Base-by-base conservation (phyloP, 805 yeast genomes). In the Pichia insulana region DNA sequence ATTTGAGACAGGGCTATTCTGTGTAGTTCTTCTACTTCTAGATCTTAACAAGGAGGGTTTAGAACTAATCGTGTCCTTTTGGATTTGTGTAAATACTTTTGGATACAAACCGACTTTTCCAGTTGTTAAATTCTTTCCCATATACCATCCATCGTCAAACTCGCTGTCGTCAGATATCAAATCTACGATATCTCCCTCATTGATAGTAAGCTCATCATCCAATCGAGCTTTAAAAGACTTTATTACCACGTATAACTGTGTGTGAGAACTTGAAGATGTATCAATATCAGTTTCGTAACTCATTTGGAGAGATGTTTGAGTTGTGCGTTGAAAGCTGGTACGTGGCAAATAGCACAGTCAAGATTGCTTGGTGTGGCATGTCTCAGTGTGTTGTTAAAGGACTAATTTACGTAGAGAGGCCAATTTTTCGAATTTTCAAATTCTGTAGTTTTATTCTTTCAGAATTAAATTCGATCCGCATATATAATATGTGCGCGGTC, bases 141-240 rank as follows among this genome's bases (percentile, higher is more conserved):
- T 83, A 57, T 82, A 92, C 99, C 99, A 92, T 15, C 97, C 97
- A 62, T 92, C 97, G 53, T 85, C 83, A 61, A 83, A 92, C 56
- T 86, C 96, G 48, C 81, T 75, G 63, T 92, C 98, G 62, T 88
- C 96, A 35, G 95, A 86, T 18, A 92, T 76, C 7, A 92, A 86
- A 59, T 87, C 94, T 44, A 92, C 71, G 47, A 76, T 79, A 58
- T 92, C 97, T 22, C 97, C 97, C 10, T 81, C 74, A 37, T 69
- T 72, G 51, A 92, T 70, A 37, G 80, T 76, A 32, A 92, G 68
- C 62, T 92, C 99, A 63, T 92, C 98, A 20, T 86, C 95, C 48
- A 89, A 68, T 40, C 97, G 73, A 36, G 94, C 87, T 37, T 71
- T 71, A 63, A 92, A 92, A 61, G 83, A 94, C 61, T 89, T 95